Evolutionary conservation across 2,329 filamentous ascomycete genomes (phyloP).

Genomic region (Macroventuria anomochaeta): DNA sequence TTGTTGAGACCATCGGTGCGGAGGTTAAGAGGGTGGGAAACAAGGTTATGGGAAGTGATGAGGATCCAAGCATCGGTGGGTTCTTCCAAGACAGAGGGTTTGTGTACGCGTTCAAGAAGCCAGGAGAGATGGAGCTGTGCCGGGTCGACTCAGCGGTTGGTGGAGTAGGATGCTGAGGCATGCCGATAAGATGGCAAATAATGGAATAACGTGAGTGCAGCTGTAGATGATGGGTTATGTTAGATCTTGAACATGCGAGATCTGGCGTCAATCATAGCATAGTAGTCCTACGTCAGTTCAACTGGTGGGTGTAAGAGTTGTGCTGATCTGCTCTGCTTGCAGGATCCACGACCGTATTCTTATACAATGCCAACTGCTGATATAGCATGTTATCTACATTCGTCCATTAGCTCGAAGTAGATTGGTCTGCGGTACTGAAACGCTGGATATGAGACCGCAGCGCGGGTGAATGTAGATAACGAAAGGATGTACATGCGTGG

Average conservation of each 20-base stretch:
- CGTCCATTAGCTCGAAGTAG: too few relatives aligned
- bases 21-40: slow-evolving; percentile 12
- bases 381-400: neutral
- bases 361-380: too few relatives aligned
- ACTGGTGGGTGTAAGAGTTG: too few relatives aligned
- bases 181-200: neutral
- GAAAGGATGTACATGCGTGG: neutral
- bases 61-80: neutral
- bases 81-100: slow-evolving; percentile 5
- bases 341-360: too few relatives aligned
- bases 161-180: neutral
- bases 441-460: neutral
- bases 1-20: slow-evolving; percentile 4
- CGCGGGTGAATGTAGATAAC: neutral
- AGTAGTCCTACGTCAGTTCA: too few relatives aligned
- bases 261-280: too few relatives aligned
- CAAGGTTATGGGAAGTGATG: slow-evolving; percentile 11
- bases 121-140: slow-evolving; percentile 7
- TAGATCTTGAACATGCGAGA: too few relatives aligned
- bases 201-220: too few relatives aligned
- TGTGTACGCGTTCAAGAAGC: slow-evolving; percentile 5
- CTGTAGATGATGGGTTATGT: neutral
- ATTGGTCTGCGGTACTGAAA: neutral
- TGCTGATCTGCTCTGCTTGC: too few relatives aligned
- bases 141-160: slow-evolving; percentile 10